phyloP scores from a whole-genome alignment of 805 yeast species.

The Torulaspora indica region DNA sequence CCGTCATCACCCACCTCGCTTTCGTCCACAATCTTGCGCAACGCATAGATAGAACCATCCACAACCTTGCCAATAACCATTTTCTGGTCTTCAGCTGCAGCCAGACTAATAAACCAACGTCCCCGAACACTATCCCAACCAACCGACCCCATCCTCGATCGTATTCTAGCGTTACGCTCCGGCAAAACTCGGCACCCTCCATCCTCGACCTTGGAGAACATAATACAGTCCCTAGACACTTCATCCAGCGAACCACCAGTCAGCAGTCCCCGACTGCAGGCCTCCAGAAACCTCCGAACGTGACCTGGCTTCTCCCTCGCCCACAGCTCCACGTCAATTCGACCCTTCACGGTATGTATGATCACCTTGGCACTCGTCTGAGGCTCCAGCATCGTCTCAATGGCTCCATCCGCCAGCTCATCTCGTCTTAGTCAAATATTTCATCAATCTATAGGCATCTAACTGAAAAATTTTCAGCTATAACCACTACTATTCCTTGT shows the following conservation, averaged over 20 bases:
- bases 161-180: conserved; percentile 51
- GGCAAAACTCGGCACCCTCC: conserved; percentile 22
- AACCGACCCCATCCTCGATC: conserved; percentile 51
- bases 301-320: conserved; percentile 60
- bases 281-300: conserved; percentile 45
- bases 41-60: conserved; percentile 52
- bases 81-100: conserved; percentile 37
- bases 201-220: conserved; percentile 10
- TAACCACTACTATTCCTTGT: not conserved
- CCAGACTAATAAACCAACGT: conserved; percentile 46
- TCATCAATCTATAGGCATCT: not conserved
- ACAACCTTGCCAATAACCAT: conserved; percentile 51
- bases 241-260: conserved; percentile 4
- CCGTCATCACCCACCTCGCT: conserved; percentile 20
- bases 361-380: conserved; percentile 55
- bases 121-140: conserved; percentile 44
- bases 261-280: conserved; percentile 33
- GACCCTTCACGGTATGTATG: conserved; percentile 54
- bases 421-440: conserved; percentile 2
- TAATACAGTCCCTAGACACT: not conserved
- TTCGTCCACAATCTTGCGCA: conserved; percentile 44
- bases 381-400: conserved; percentile 41
- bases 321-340: conserved; percentile 57
- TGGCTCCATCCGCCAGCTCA: conserved; percentile 2
- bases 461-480: conserved; percentile 9